Conservation (phyloP, 2,329 filamentous ascomycete species). For the Blastomyces silverae region DNA sequence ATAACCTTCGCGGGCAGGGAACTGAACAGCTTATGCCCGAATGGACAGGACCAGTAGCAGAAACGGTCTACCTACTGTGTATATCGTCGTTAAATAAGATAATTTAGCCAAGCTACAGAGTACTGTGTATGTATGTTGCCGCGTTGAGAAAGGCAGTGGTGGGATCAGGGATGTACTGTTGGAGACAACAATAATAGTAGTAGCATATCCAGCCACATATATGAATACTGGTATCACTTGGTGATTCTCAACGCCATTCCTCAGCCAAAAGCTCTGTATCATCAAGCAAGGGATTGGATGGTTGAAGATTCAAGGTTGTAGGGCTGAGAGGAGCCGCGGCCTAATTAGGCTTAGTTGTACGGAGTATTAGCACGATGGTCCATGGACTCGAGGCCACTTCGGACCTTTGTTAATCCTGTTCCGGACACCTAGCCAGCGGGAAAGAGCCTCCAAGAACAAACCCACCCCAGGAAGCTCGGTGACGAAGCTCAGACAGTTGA, state of each 20-base stretch:
- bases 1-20: no score
- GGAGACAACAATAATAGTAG: neutral
- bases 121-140: no score
- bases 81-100: no score
- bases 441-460: neutral
- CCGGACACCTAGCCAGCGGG: neutral
- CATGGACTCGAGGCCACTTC: neutral
- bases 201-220: neutral
- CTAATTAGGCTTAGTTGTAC: neutral
- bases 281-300: neutral
- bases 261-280: neutral
- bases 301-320: neutral
- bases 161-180: neutral
- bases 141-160: neutral
- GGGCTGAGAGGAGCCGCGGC: neutral
- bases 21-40: no score
- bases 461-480: neutral
- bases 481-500: neutral
- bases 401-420: neutral
- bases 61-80: no score
- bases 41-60: no score
- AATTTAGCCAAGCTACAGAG: no score
- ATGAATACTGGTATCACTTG: neutral
- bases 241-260: neutral
- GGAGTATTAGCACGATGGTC: no score